phyloP scores from a whole-genome alignment of 345 rosid species.

The Euclidium syriacum region DNA sequence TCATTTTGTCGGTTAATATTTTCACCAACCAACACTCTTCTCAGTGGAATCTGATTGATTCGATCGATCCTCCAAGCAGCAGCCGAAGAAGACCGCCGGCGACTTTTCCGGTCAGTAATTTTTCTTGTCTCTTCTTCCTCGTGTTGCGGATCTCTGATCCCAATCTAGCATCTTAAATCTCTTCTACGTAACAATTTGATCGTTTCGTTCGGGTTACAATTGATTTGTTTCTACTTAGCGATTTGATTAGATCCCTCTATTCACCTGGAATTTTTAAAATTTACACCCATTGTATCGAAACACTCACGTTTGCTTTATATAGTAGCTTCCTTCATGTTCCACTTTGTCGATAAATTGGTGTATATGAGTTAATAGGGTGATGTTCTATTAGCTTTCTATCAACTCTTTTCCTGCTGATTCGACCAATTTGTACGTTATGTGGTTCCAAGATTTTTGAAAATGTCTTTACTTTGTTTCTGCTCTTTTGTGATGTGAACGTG shows the following conservation, averaged over 20 bases:
- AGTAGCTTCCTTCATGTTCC: background rate
- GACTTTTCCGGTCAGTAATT: background rate
- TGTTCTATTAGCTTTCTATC: background rate
- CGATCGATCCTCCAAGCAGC: slow-evolving; percentile 10
- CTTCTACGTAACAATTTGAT: background rate
- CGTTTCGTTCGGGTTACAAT: background rate
- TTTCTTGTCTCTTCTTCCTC: background rate
- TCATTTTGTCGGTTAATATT: background rate
- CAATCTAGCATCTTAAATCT: background rate
- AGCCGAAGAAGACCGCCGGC: slow-evolving; percentile 24
- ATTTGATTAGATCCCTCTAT: slow-evolving; percentile 1
- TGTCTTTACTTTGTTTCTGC: background rate
- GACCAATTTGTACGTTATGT: background rate
- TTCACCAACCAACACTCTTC: slow-evolving; percentile 19
- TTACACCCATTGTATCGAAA: background rate
- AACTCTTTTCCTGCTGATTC: background rate
- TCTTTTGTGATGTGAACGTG: background rate
- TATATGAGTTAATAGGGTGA: background rate
- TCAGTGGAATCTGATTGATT: background rate
- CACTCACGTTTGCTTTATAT: background rate
- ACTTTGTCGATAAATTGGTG: background rate
- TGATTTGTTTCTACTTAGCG: slow-evolving; percentile 4
- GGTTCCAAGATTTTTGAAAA: background rate
- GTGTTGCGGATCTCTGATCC: slow-evolving; percentile 4
- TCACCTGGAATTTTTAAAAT: background rate